Conservation (phyloP, 345 rosid genomes). For the Arabis alpina region DNA sequence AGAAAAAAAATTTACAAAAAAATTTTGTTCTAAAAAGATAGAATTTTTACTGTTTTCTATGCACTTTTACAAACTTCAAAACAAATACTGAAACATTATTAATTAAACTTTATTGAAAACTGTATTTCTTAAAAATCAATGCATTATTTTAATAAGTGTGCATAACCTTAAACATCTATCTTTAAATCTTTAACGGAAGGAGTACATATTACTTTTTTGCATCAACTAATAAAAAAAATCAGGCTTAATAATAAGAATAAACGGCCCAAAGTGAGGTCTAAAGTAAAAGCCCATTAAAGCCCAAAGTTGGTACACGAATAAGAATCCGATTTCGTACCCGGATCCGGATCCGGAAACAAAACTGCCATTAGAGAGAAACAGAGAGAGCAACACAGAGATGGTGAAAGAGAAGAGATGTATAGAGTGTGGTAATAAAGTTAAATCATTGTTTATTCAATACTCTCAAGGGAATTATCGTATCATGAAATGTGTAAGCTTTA, state of each 20-base stretch:
- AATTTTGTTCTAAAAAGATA: too few species aligned
- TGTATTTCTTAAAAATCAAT: too few species aligned
- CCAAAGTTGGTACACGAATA: background rate
- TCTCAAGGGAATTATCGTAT: slow-evolving; percentile 78
- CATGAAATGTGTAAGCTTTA: slow-evolving; percentile 68
- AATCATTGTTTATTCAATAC: slow-evolving; percentile 65
- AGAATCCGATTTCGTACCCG: background rate
- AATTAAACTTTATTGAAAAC: too few species aligned
- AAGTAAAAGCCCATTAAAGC: background rate
- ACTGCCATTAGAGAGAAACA: background rate
- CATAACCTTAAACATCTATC: too few species aligned
- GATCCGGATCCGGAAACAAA: slow-evolving; percentile 8
- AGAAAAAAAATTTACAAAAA: too few species aligned
- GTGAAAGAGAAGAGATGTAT: slow-evolving; percentile 58
- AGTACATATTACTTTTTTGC: too few species aligned
- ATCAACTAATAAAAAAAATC: too few species aligned
- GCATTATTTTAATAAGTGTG: too few species aligned
- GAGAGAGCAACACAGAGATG: slow-evolving; percentile 30
- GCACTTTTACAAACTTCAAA: too few species aligned
- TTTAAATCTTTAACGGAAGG: too few species aligned
- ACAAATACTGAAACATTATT: too few species aligned
- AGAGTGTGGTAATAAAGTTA: slow-evolving; percentile 61
- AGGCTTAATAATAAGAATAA: background rate
- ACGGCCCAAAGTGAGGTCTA: background rate
- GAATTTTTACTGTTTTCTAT: too few species aligned